Evolutionary conservation across 495 filamentous ascomycete species (phyloP).

Genomic region (Tuber melanosporum): DNA sequence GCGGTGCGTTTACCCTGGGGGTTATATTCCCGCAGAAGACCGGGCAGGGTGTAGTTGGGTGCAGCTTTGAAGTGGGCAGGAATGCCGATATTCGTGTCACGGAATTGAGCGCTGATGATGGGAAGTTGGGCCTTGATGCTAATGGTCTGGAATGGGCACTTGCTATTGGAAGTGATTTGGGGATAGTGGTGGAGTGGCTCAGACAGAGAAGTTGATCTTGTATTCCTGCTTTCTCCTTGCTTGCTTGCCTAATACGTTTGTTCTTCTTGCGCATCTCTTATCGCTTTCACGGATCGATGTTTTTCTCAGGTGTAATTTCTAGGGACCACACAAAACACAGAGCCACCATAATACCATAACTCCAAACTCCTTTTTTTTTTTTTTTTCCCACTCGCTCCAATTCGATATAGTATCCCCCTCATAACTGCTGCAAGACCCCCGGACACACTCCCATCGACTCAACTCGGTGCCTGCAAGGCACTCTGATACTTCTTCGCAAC

Average conservation of each 20-base stretch:
- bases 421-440: neutral
- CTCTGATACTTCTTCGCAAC: neutral
- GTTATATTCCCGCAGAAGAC: conserved; percentile 22
- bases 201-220: conserved; percentile 6
- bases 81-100: conserved; percentile 29
- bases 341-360: neutral
- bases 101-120: conserved; percentile 10
- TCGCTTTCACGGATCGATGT: neutral
- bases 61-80: conserved; percentile 21
- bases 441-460: neutral
- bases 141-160: conserved; percentile 24
- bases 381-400: neutral
- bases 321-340: neutral
- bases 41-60: conserved; percentile 12
- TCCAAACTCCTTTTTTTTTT: neutral
- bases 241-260: neutral
- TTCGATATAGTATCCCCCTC: neutral
- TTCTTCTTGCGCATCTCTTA: neutral
- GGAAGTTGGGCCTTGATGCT: conserved; percentile 14
- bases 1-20: conserved; percentile 14
- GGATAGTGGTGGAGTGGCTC: conserved; percentile 28
- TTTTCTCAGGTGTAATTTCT: neutral
- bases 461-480: neutral
- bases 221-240: neutral
- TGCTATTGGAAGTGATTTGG: conserved; percentile 23